phyloP scores from a whole-genome alignment of 2,329 filamentous ascomycete species.

The Colletotrichum endophyticum region DNA sequence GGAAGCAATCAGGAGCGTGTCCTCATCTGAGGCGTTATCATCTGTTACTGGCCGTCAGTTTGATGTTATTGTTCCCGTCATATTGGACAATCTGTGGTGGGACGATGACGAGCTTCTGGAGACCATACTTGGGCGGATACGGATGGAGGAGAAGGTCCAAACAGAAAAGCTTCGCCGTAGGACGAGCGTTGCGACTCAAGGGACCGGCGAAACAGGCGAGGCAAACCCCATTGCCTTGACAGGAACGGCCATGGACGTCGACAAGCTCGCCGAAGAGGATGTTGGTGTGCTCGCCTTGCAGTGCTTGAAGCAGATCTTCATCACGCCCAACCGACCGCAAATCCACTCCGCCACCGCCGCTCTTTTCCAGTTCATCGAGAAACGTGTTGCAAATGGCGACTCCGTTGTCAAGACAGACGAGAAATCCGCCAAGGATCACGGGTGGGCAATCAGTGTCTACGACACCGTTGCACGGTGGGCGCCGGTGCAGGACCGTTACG shows the following conservation, averaged over 20 bases:
- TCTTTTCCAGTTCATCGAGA: slow-evolving; percentile 76
- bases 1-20: slow-evolving; percentile 80
- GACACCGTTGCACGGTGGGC: slow-evolving; percentile 84
- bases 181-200: slow-evolving; percentile 80
- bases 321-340: slow-evolving; percentile 81
- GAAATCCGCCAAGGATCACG: slow-evolving; percentile 51
- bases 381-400: slow-evolving; percentile 58
- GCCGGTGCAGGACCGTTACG: slow-evolving; percentile 92
- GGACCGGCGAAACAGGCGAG: slow-evolving; percentile 70
- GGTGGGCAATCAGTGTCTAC: slow-evolving; percentile 85
- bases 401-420: slow-evolving; percentile 55
- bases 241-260: slow-evolving; percentile 83
- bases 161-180: slow-evolving; percentile 70
- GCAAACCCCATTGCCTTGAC: slow-evolving; percentile 76
- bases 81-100: slow-evolving; percentile 86
- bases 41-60: slow-evolving; percentile 79
- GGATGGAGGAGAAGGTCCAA: slow-evolving; percentile 72
- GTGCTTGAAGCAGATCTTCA: slow-evolving; percentile 85
- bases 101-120: slow-evolving; percentile 74
- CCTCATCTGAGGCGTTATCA: slow-evolving; percentile 78
- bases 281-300: slow-evolving; percentile 84
- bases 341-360: slow-evolving; percentile 77
- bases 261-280: slow-evolving; percentile 88
- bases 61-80: slow-evolving; percentile 78
- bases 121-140: slow-evolving; percentile 69